Evolutionary conservation across 2,329 filamentous ascomycete species (phyloP).

Genomic region (Pseudodiploospora longispora): DNA sequence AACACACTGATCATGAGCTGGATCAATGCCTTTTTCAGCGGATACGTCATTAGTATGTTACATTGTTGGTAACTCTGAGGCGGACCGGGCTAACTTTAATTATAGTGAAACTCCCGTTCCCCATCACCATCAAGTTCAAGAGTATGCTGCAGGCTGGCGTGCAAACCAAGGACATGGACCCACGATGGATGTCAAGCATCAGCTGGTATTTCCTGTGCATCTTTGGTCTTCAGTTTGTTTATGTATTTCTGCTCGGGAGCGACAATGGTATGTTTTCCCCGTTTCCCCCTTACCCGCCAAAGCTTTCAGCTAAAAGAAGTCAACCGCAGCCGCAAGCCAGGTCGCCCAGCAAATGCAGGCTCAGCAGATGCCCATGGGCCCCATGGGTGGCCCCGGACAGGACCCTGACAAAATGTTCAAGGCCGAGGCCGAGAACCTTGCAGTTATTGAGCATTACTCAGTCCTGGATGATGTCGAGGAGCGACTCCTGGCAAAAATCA

Average conservation of each 20-base stretch:
- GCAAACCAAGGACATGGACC: conserved; percentile 90
- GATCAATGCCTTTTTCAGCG: conserved; percentile 99
- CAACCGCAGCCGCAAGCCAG: conserved; percentile 67
- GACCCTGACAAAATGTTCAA: conserved; percentile 94
- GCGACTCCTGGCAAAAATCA: conserved; percentile 58
- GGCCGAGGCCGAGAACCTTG: conserved; percentile 88
- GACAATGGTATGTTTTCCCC: conserved; percentile 68
- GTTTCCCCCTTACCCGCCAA: too few species aligned
- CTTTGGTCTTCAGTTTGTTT: conserved; percentile 92
- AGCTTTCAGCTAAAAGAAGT: too few species aligned
- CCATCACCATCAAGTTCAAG: conserved; percentile 97
- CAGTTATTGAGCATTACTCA: conserved; percentile 89
- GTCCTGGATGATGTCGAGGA: conserved; percentile 84
- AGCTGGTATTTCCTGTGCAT: conserved; percentile 99
- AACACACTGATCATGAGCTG: conserved; percentile 99
- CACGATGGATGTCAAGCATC: conserved; percentile 96
- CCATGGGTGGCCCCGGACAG: conserved; percentile 81
- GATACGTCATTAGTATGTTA: conserved; percentile 84
- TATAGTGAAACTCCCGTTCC: conserved; percentile 89
- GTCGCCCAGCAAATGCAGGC: conserved; percentile 83
- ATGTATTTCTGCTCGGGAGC: conserved; percentile 91
- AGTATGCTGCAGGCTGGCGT: conserved; percentile 98
- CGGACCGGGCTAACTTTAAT: conserved; percentile 13
- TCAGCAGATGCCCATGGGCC: conserved; percentile 38
- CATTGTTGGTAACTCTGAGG: neutral